A percentile compares a stretch with the other conserved stretches of the same genome.
Evolutionary conservation across 768 basidiomycete species (phyloP).

Genomic region (Russula ochroleuca): DNA sequence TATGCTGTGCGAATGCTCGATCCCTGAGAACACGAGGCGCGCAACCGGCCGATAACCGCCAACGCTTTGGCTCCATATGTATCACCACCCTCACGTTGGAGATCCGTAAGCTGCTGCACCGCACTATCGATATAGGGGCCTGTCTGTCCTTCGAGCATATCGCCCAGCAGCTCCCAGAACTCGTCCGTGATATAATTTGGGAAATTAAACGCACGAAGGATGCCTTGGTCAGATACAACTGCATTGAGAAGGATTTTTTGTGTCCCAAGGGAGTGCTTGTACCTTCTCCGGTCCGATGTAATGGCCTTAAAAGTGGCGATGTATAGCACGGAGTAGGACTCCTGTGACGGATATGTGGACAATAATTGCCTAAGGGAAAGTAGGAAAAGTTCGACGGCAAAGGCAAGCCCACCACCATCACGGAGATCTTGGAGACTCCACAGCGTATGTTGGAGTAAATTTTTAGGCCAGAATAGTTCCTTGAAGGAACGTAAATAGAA

Average conservation of each 20-base stretch:
- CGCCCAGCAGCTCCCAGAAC: neutral
- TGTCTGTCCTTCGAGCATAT: constrained; percentile 6
- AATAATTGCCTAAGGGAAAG: neutral
- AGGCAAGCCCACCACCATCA: constrained; percentile 11
- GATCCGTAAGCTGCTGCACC: neutral
- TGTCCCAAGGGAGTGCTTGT: constrained; percentile 9
- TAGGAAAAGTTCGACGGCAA: constrained; percentile 15
- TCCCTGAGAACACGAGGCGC: neutral
- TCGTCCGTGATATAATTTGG: constrained; percentile 5
- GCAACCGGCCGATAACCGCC: neutral
- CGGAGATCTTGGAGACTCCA: neutral
- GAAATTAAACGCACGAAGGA: neutral
- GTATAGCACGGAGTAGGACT: neutral
- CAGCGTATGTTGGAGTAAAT: neutral
- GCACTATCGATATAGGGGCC: neutral
- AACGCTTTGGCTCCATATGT: neutral
- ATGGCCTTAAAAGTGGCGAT: constrained; percentile 1
- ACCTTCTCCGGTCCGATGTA: constrained; percentile 12
- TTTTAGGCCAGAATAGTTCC: neutral
- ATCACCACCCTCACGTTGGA: neutral
- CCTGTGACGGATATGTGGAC: neutral
- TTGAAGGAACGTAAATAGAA: too few species aligned
- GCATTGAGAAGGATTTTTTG: constrained; percentile 30
- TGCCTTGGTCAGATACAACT: constrained; percentile 30
- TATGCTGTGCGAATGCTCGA: neutral